A percentile compares a stretch with the other conserved stretches of the same genome.
Conservation (phyloP, 208 protist species). For the Borovskyia barvae region DNA sequence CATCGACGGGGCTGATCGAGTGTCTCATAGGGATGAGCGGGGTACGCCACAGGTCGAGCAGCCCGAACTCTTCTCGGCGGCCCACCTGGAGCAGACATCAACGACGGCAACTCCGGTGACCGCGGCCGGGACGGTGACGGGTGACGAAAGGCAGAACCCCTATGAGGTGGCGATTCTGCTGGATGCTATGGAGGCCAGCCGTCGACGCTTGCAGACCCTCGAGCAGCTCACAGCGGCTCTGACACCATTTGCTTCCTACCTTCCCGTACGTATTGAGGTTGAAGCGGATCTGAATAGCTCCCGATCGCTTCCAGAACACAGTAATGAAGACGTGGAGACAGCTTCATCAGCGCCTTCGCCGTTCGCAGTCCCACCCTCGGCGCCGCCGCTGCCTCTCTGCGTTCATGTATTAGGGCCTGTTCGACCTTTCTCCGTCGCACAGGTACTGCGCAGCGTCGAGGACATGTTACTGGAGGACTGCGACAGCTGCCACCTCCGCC, state of each 20-base stretch:
- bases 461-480: constrained; percentile 78
- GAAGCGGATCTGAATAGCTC: constrained; percentile 27
- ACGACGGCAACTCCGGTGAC: too few species aligned
- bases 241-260: constrained; percentile 27
- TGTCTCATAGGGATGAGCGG: too few species aligned
- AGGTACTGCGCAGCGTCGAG: constrained; percentile 48
- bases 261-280: constrained; percentile 52
- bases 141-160: not conserved
- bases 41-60: not conserved
- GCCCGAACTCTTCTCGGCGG: not conserved
- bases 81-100: too few species aligned
- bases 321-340: not conserved
- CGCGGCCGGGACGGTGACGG: too few species aligned
- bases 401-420: constrained; percentile 51
- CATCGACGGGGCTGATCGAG: not conserved
- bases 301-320: not conserved
- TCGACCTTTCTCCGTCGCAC: constrained; percentile 23
- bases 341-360: not conserved
- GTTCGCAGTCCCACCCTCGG: not conserved
- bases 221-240: constrained; percentile 36
- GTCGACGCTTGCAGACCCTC: constrained; percentile 31
- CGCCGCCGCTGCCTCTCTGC: constrained; percentile 28
- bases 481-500: constrained; percentile 15
- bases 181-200: constrained; percentile 26
- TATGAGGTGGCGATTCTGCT: constrained; percentile 17